Percentiles rank a stretch among this genome's conserved stretches.
Evolutionary conservation across 1,284 basidiomycete species (phyloP).

Genomic region (Dichomitus squalens): DNA sequence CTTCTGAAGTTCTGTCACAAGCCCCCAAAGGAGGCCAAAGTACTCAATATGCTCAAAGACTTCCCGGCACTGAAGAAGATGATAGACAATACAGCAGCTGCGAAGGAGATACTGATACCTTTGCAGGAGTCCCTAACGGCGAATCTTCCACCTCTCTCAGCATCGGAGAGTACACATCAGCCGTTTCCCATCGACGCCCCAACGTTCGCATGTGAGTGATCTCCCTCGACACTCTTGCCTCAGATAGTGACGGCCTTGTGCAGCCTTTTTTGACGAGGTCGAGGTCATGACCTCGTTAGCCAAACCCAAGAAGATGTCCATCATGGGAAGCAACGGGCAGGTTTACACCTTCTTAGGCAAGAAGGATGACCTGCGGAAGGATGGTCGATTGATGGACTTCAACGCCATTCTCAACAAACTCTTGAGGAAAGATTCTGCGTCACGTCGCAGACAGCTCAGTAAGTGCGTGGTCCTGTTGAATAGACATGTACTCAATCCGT

Average conservation of each 20-base stretch:
- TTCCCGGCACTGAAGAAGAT: slow-evolving; percentile 65
- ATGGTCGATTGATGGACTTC: slow-evolving; percentile 98
- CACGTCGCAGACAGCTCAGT: slow-evolving; percentile 88
- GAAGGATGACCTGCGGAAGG: slow-evolving; percentile 97
- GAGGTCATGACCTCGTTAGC: slow-evolving; percentile 94
- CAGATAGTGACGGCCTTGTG: not conserved
- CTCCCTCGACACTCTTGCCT: not conserved
- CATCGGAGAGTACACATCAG: slow-evolving; percentile 67
- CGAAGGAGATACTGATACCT: slow-evolving; percentile 73
- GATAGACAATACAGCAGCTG: slow-evolving; percentile 30
- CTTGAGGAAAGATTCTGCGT: slow-evolving; percentile 92
- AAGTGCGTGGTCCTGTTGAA: slow-evolving; percentile 33
- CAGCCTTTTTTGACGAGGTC: slow-evolving; percentile 82
- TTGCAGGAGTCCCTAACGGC: slow-evolving; percentile 93
- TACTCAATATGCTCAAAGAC: slow-evolving; percentile 62
- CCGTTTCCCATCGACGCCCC: slow-evolving; percentile 85
- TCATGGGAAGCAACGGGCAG: slow-evolving; percentile 83
- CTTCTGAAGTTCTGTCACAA: slow-evolving; percentile 69
- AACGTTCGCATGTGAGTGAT: slow-evolving; percentile 68
- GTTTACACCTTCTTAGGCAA: slow-evolving; percentile 95
- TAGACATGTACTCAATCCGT: slow-evolving; percentile 1
- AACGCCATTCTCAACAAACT: slow-evolving; percentile 98
- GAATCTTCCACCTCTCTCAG: slow-evolving; percentile 77
- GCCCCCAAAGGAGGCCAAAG: slow-evolving; percentile 41
- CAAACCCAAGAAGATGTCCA: slow-evolving; percentile 90